phyloP scores from a whole-genome alignment of 2,329 filamentous ascomycete genomes.

The Rhinocladiella similis region DNA sequence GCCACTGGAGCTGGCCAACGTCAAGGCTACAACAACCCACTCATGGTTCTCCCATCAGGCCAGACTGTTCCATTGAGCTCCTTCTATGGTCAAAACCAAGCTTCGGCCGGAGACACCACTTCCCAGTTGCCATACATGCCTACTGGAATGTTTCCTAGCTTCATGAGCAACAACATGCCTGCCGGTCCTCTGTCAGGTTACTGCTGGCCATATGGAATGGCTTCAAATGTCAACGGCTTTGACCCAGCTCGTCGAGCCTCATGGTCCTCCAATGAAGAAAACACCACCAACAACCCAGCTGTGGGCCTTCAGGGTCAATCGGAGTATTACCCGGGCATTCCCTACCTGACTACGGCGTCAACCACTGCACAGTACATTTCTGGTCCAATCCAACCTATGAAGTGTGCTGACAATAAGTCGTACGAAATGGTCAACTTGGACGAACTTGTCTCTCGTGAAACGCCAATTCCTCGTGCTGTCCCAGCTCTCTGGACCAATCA shows the following conservation, averaged over 20 bases:
- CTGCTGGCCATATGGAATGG: conserved; percentile 39
- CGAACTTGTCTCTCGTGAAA: conserved; percentile 70
- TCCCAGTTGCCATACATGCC: conserved; percentile 37
- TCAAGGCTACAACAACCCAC: conserved; percentile 26
- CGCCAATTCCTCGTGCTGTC: conserved; percentile 81
- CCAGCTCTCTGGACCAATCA: conserved; percentile 82
- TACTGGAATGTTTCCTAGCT: conserved; percentile 37
- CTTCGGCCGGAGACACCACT: conserved; percentile 13
- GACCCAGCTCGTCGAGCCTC: conserved; percentile 38
- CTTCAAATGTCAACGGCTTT: conserved; percentile 38
- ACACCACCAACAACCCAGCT: conserved; percentile 54
- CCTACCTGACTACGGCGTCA: conserved; percentile 65
- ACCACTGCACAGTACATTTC: conserved; percentile 41
- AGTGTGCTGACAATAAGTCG: conserved; percentile 40
- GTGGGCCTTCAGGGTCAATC: conserved; percentile 42
- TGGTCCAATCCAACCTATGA: conserved; percentile 45
- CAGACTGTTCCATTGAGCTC: conserved; percentile 28
- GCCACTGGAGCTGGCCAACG: conserved; percentile 15
- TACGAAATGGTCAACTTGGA: conserved; percentile 58
- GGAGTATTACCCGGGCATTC: conserved; percentile 54
- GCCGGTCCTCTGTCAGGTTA: conserved; percentile 36
- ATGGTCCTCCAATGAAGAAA: conserved; percentile 46
- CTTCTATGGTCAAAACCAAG: conserved; percentile 26
- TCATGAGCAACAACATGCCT: conserved; percentile 36
- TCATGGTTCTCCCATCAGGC: conserved; percentile 30